These are phyloP conservation scores for Pseudogymnoascus sp. DNA, from an alignment of 2,329 filamentous ascomycete genomes.

Conservation along the genomic window DNA sequence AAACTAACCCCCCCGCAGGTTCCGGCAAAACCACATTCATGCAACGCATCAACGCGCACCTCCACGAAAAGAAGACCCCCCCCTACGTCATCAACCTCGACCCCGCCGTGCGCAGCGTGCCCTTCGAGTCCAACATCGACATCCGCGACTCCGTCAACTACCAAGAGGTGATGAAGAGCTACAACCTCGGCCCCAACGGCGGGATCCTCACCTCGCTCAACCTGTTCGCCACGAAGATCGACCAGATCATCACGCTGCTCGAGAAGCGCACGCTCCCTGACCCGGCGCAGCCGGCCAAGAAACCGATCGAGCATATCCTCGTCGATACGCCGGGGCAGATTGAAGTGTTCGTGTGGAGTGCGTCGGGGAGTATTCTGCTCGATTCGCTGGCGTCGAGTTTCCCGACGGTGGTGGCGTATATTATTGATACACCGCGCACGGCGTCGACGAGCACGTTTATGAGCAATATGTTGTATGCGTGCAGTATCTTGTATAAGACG, in stretches of 20 bases:
- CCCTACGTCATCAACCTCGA: constrained; percentile 98
- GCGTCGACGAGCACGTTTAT: constrained; percentile 95
- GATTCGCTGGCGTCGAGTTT: constrained; percentile 90
- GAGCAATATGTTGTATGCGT: constrained; percentile 99
- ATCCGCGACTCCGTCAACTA: constrained; percentile 99
- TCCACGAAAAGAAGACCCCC: constrained; percentile 70
- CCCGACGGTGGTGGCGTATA: constrained; percentile 92
- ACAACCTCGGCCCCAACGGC: constrained; percentile 93
- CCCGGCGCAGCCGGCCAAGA: constrained; percentile 44
- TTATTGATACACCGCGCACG: constrained; percentile 93
- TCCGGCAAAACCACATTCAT: constrained; percentile 99
- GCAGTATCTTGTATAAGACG: constrained; percentile 97
- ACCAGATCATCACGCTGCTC: constrained; percentile 81
- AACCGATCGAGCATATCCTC: constrained; percentile 72
- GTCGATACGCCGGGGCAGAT: constrained; percentile 97
- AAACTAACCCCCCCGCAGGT: constrained; percentile 40
- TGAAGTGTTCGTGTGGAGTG: constrained; percentile 98
- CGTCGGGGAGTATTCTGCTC: constrained; percentile 86
- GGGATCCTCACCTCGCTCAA: constrained; percentile 94
- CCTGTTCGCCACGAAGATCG: constrained; percentile 95
- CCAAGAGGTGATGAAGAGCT: constrained; percentile 99
- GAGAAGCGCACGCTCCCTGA: constrained; percentile 76
- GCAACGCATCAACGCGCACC: constrained; percentile 91
- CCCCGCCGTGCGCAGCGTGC: constrained; percentile 84
- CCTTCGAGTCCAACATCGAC: constrained; percentile 96